Base-by-base conservation (phyloP, 129 eudicot species). In the Logfia minima region DNA sequence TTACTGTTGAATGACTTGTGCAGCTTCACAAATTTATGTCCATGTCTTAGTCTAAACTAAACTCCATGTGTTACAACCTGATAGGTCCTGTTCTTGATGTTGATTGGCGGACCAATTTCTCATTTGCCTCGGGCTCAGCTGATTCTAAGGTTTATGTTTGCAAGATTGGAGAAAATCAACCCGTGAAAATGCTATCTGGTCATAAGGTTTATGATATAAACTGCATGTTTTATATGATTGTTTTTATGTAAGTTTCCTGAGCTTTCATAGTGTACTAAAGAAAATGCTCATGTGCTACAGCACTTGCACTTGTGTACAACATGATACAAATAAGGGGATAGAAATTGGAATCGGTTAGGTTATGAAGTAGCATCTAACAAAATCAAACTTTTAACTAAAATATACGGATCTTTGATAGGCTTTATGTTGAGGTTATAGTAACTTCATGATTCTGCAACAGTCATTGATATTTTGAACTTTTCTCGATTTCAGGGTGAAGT, bases 111-210 rank as follows among this genome's bases (percentile, higher is more conserved):
- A 82, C 82, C 76, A 76, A 89, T 79, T 23, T 14, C 72, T 80
- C 96, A 2, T 89, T 89, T 79, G 92, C 96, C 14, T 72, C 86
- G 18, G 66, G 93, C 75, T 85, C 96, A 11, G 66, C 83, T 32
- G 88, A 89, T 75, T 41, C 55, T 10, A 70, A 65, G 88, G 85
- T 90, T 21, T 70, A 85, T 79, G 88, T 90, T 39, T 83, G 86
- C 84, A 83, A 83, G 63, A 61, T 90, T 43, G 87, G 92, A 14
- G 82, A 71, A 62, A 56, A 16, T 14, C 51, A 35, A 6, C 92
- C 92, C 2, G 14, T 90, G 28, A 90, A 80, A 83, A 51, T 59
- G 1, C 84, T 90, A 52, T 70, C 79, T 48, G 92, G 92, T 23
- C 92, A 87, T 77, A 72, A 82, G 92, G 96, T 90, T 62, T 78